phyloP scores from a whole-genome alignment of 345 rosid species.

The Populus tremula region DNA sequence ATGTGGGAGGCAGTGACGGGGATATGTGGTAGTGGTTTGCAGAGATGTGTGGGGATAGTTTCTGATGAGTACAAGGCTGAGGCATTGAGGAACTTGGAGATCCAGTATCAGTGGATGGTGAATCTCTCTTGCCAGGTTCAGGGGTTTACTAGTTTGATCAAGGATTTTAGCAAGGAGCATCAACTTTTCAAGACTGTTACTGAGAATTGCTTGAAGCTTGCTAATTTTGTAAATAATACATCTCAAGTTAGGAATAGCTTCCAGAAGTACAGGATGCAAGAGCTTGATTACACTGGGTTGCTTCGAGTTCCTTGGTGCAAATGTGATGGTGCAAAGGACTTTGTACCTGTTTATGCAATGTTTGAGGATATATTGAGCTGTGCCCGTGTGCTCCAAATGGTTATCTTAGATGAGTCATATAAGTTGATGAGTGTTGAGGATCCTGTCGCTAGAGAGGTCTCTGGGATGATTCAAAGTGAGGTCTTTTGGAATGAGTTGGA shows the following conservation, averaged over 20 bases:
- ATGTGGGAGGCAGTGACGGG: constrained; percentile 45
- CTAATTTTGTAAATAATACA: constrained; percentile 46
- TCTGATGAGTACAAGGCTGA: constrained; percentile 45
- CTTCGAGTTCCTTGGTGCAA: constrained; percentile 40
- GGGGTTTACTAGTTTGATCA: constrained; percentile 44
- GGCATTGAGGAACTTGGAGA: constrained; percentile 55
- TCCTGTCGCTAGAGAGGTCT: constrained; percentile 39
- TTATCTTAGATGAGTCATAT: constrained; percentile 40
- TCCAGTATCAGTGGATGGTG: constrained; percentile 55
- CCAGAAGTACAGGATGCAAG: constrained; percentile 41
- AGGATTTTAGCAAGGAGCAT: constrained; percentile 52
- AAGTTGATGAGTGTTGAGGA: constrained; percentile 42
- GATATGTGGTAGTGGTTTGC: constrained; percentile 34
- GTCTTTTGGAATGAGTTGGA: constrained; percentile 55
- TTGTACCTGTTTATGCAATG: constrained; percentile 33
- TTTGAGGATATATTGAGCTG: constrained; percentile 48
- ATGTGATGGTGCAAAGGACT: constrained; percentile 36
- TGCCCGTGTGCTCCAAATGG: constrained; percentile 43
- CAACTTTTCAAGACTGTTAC: constrained; percentile 38
- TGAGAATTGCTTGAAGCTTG: constrained; percentile 48
- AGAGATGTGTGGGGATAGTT: constrained; percentile 53
- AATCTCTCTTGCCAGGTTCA: constrained; percentile 59
- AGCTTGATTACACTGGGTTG: constrained; percentile 40
- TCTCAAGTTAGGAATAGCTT: constrained; percentile 45
- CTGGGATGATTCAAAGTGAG: constrained; percentile 41